Evolutionary conservation across 116 monocot genomes (phyloP), one percentile per base, ranked within the genome.

Genomic region (Dioscorea cayenensis): DNA sequence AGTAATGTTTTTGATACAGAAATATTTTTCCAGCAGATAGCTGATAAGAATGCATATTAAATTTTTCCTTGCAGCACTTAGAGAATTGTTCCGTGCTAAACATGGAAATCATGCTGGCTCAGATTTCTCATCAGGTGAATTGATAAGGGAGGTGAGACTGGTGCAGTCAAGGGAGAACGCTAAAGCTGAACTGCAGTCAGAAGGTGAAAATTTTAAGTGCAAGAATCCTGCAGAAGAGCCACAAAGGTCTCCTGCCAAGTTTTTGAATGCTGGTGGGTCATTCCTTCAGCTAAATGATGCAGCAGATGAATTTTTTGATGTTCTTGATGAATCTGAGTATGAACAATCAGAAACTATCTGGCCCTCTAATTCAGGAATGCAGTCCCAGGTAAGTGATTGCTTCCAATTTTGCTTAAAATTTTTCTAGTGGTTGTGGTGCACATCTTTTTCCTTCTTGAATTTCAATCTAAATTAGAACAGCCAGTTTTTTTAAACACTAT

Each of bases 291-390:
- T 97, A 61, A 92, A 81, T 63, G 90, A 97, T 77, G 88, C 82
- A n/a, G 83, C 80, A 10, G 97, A 97, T 82, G 97, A 93, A 64
- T 97, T 97, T 74, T 97, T 90, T 68, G 93, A 97, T 77, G 73
- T 95, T 66, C 84, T 83, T 50, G 90, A 93, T 60, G 90, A 90
- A 75, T 77, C 90, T 28, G 93, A 90, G 64, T 68, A 72, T 71
- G 83, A 87, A 10, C 70, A 84, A 23, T 67, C 66, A 25, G 90
- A 90, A 7, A 36, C 66, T 36, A n/a, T 74, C 60, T 83, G 87
- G 83, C 70, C 78, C 51, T 84, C 85, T 66, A 70, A 75, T 69
- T 73, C 74, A 64, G 66, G 68, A 27, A 43, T 79, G 49, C 73
- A 66, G 51, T 72, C 79, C 70, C 77, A 83, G 90, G 94, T 93